Base-by-base conservation (phyloP, 805 yeast genomes). In the Metschnikowia drakensbergensis region DNA sequence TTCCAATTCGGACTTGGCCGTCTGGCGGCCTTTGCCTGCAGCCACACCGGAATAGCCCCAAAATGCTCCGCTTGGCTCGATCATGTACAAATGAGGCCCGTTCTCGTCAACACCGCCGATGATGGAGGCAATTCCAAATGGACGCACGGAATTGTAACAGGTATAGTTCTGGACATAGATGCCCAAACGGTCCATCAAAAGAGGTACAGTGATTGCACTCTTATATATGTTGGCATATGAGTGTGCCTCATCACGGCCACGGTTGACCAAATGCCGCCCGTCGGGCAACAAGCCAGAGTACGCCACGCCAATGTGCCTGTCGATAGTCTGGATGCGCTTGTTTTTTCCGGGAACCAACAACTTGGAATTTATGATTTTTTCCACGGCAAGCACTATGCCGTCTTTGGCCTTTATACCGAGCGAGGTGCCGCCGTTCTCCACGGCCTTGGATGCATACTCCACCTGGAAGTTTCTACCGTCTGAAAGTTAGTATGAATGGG, bases 1-100 rank as follows among this genome's bases (percentile, higher is more conserved):
- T 69, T 94, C 99, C 58, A 94, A 79, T 70, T 94, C 99, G 28
- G 92, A 86, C 71, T 92, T 92, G 43, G 99, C 99, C n/a, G 88
- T 81, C 69, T 94, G 99, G 68, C 98, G 83, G 42, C 99, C 99
- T 67, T 92, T 94, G 54, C 99, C 99, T 3, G 97, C 82, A 13
- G 99, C 99, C 35, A 97, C 96, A 52, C 97, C 99, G 47, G 80
- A 77, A 71, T 94, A 94, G 45, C 99, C 99, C 98, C 99, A 95
- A 63, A 84, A 89, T 1, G 89, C 76, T 53, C 99, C 99, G 66
- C 95, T 87, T 59, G 99, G 99, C 67, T 94, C 99, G 50, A 94
- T 77, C 97, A 92, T 94, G 71, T 86, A 92, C 59, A 94, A 78
- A 66, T 92, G 97, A 22, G 95, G 81, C 9, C 97, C 98, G 52